These are phyloP conservation scores for Flagelloscypha sp. DNA, from an alignment of 768 basidiomycete species.

Conservation along the genomic window DNA sequence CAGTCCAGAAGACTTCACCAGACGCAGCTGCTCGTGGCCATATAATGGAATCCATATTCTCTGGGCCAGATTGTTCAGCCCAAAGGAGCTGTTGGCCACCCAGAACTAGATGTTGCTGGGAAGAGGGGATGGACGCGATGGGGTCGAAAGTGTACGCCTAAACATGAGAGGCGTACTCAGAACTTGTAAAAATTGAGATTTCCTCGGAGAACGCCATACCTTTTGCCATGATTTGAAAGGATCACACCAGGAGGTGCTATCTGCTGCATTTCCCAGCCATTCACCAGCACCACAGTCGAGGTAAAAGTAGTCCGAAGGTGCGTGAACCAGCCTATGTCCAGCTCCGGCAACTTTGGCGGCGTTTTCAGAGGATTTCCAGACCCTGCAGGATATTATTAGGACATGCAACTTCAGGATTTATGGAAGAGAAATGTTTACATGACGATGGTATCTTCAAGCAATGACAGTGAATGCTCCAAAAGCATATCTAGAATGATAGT, in stretches of 20 bases:
- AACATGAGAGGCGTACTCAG: too few species aligned
- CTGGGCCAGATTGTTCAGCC: slow-evolving; percentile 44
- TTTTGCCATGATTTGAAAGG: slow-evolving; percentile 46
- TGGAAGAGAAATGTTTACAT: slow-evolving; percentile 18
- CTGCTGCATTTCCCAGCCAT: slow-evolving; percentile 34
- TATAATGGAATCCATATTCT: slow-evolving; percentile 37
- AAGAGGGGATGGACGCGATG: slow-evolving; percentile 28
- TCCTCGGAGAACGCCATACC: slow-evolving; percentile 24
- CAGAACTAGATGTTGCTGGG: slow-evolving; percentile 29
- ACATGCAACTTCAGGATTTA: not conserved
- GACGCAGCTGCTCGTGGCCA: slow-evolving; percentile 43
- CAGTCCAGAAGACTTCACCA: slow-evolving; percentile 51
- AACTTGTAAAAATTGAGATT: too few species aligned
- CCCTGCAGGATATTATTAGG: slow-evolving; percentile 15
- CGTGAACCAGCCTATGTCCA: slow-evolving; percentile 39
- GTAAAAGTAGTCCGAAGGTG: slow-evolving; percentile 47
- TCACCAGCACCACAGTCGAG: slow-evolving; percentile 45
- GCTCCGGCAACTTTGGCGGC: slow-evolving; percentile 28
- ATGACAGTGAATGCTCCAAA: slow-evolving; percentile 26
- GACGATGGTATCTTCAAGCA: slow-evolving; percentile 34
- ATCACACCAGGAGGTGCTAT: slow-evolving; percentile 39
- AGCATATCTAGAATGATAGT: slow-evolving; percentile 51
- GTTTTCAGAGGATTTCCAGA: slow-evolving; percentile 40
- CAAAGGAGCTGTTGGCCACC: slow-evolving; percentile 42
- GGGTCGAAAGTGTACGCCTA: slow-evolving; percentile 46